These are phyloP conservation scores for Petunia hybrid DNA, from an alignment of 305 asterid species.

Conservation along the genomic window DNA sequence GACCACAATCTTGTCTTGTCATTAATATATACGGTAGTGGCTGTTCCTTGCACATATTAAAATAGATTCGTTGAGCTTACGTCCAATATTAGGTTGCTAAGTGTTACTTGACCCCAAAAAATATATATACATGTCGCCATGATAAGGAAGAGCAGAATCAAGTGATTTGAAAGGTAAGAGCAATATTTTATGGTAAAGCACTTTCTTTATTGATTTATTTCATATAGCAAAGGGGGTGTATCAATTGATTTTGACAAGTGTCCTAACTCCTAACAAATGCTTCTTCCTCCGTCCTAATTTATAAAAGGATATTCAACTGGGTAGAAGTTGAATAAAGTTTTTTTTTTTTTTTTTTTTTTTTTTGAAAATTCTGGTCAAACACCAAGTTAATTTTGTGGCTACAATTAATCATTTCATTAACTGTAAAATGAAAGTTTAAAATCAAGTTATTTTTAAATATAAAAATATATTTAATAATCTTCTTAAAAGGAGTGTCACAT, in stretches of 20 bases:
- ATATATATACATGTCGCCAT: not conserved
- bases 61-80: not conserved
- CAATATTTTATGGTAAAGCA: not conserved
- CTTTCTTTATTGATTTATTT: not conserved
- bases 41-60: not conserved
- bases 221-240: not conserved
- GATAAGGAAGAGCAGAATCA: constrained; percentile 17
- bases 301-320: too few relatives aligned
- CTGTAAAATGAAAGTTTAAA: too few relatives aligned
- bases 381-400: too few relatives aligned
- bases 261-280: not conserved
- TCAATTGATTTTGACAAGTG: not conserved
- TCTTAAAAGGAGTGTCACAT: too few relatives aligned
- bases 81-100: constrained; percentile 16
- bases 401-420: too few relatives aligned
- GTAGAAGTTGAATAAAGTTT: too few relatives aligned
- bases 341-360: too few relatives aligned
- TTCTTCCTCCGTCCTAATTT: too few relatives aligned
- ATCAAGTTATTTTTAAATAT: too few relatives aligned
- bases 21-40: not conserved
- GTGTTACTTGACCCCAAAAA: not conserved
- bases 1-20: not conserved
- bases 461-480: too few relatives aligned
- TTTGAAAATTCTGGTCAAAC: too few relatives aligned
- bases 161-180: not conserved